Percentiles rank a stretch among this genome's conserved stretches.
Conservation (phyloP, 192 early-diverging fungal genomes). For the Linnemannia elongata region DNA sequence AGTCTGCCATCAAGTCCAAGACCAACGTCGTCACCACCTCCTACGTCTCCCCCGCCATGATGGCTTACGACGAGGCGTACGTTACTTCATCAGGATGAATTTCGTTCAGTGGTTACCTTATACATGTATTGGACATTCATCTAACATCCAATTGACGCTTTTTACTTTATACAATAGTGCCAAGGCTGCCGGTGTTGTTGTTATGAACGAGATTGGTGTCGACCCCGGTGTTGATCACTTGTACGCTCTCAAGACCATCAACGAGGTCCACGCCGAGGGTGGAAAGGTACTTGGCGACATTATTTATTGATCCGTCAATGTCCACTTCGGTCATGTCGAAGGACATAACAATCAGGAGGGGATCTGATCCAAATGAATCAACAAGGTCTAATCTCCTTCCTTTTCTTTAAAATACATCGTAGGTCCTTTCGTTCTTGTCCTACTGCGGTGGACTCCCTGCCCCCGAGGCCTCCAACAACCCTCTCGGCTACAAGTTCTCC, state of each 20-base stretch:
- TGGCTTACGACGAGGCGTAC: constrained; percentile 86
- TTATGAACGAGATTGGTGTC: constrained; percentile 98
- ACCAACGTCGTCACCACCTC: constrained; percentile 97
- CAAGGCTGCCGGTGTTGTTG: constrained; percentile 86
- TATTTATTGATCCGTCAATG: neutral
- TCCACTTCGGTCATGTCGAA: too few relatives aligned
- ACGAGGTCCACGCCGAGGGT: constrained; percentile 84
- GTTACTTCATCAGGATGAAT: constrained; percentile 25
- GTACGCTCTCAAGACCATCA: constrained; percentile 90
- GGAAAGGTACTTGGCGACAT: constrained; percentile 75
- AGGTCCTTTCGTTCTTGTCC: constrained; percentile 87
- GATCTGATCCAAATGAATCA: neutral
- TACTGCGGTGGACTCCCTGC: constrained; percentile 99
- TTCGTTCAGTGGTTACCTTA: neutral
- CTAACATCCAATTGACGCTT: neutral
- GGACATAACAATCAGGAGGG: neutral
- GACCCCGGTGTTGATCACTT: constrained; percentile 99
- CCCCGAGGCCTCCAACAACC: constrained; percentile 96
- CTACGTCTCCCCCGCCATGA: constrained; percentile 97
- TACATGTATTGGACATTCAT: neutral
- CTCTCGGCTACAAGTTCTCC: constrained; percentile 99
- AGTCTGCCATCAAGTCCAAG: constrained; percentile 90
- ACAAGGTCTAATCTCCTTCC: neutral
- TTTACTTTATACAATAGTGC: constrained; percentile 70
- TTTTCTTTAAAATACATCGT: neutral